Evolutionary conservation across 345 rosid species (phyloP).

Genomic region (Melaleuca alternifolia): DNA sequence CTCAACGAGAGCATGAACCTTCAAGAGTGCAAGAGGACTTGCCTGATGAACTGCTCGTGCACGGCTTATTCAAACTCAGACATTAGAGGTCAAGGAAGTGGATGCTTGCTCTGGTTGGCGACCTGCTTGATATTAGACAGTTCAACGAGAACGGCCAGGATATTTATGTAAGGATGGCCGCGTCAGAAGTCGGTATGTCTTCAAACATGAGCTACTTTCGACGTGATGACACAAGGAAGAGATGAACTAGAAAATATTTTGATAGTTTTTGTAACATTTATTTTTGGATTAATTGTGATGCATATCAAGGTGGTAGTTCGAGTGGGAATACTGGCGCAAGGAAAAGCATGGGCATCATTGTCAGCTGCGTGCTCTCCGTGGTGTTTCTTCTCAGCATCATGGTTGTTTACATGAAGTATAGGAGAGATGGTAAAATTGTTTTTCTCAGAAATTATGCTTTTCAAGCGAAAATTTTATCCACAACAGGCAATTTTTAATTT

Average conservation of each 20-base stretch:
- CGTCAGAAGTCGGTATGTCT: slow-evolving; percentile 19
- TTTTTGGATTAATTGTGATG: not conserved
- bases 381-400: not conserved
- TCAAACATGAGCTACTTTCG: not conserved
- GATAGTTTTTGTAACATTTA: not conserved
- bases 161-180: slow-evolving; percentile 16
- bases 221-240: not conserved
- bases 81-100: slow-evolving; percentile 15
- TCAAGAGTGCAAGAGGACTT: slow-evolving; percentile 12
- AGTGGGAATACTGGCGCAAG: not conserved
- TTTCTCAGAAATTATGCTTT: not conserved
- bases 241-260: not conserved
- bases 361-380: not conserved
- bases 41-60: slow-evolving; percentile 28
- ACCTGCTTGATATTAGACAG: slow-evolving; percentile 18
- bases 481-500: not conserved
- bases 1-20: slow-evolving; percentile 17
- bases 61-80: slow-evolving; percentile 13
- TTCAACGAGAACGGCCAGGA: slow-evolving; percentile 12
- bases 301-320: not conserved
- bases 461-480: not conserved
- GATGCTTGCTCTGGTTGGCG: slow-evolving; percentile 26
- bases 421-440: not conserved
- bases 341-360: not conserved
- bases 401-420: not conserved